Percentiles rank a stretch among this genome's conserved stretches.
Evolutionary conservation across 2,329 filamentous ascomycete genomes (phyloP).

Genomic region (Verticillium nubilum): DNA sequence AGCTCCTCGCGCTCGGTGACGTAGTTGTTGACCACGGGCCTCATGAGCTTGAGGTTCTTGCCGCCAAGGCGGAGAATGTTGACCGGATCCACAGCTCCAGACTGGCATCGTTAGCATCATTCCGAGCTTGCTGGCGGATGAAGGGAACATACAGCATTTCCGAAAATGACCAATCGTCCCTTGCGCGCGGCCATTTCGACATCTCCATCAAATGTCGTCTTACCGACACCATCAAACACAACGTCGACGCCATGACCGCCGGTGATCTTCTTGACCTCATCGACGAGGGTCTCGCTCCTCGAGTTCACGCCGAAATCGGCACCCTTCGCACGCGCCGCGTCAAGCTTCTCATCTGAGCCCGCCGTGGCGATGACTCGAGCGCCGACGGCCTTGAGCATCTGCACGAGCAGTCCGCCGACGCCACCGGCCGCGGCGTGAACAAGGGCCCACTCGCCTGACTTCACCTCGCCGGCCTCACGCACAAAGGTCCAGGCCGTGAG

Average conservation of each 20-base stretch:
- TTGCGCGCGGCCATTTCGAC: slow-evolving; percentile 71
- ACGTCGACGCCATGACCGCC: slow-evolving; percentile 66
- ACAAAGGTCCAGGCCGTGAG: slow-evolving; percentile 77
- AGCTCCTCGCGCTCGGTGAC: slow-evolving; percentile 65
- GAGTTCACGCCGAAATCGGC: slow-evolving; percentile 72
- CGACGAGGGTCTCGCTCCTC: slow-evolving; percentile 48
- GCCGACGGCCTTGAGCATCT: slow-evolving; percentile 67
- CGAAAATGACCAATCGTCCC: slow-evolving; percentile 72
- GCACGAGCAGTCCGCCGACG: slow-evolving; percentile 68
- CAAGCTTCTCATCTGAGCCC: slow-evolving; percentile 65
- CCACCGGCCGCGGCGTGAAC: slow-evolving; percentile 85
- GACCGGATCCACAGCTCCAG: slow-evolving; percentile 70
- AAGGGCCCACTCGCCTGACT: slow-evolving; percentile 74
- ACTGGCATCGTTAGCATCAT: slow-evolving; percentile 24
- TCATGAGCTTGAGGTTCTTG: slow-evolving; percentile 73
- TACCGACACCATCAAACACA: slow-evolving; percentile 83
- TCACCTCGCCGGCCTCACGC: slow-evolving; percentile 69
- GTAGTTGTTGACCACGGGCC: slow-evolving; percentile 71
- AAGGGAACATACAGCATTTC: slow-evolving; percentile 61
- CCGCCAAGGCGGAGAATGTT: slow-evolving; percentile 48
- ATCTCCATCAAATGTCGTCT: slow-evolving; percentile 75
- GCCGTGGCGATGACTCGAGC: slow-evolving; percentile 78
- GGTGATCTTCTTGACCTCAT: slow-evolving; percentile 63
- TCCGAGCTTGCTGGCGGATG: background rate
- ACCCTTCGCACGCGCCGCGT: slow-evolving; percentile 63